Base-by-base conservation (phyloP, 2,329 filamentous ascomycete genomes). In the Chrysosporium keratinophilum region DNA sequence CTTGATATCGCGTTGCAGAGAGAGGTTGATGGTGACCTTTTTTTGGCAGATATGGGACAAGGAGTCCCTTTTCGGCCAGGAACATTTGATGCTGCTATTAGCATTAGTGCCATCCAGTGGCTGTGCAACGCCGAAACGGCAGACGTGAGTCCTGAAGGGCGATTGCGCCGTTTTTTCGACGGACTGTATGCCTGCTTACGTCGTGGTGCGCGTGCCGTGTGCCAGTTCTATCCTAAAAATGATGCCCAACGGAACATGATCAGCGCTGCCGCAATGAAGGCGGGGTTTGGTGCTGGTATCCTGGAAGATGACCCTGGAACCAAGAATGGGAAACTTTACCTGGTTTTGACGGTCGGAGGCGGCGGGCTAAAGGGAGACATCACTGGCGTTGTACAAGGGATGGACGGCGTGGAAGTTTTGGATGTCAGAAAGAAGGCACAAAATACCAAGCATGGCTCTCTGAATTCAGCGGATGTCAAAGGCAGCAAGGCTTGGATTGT, bases 221-320 rank as follows among this genome's bases (percentile, higher is more conserved):
- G 90, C 67, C 93, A 98, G 65, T 98, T 98, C 70, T 98, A 98
- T 68, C 93, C 93, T 2, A 95, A 95, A 73, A 97, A 98, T 68
- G 86, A 94, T 61, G 77, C 81, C 58, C 93, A 98, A 73, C 81
- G 90, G 65, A 82, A 80, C 64, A 95, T 98, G 90, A 95, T 98
- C 61, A 88, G 84, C 50, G 79, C 81, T 56, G 93, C 93, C 0
- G 93, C 93, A 0, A 85, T 97, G 57, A 89, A 87, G 65, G 93
- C 93, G 1, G 93, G 93, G 0, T 98, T 98, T 64, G 91, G 93
- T 46, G 93, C 93, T 0, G 93, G 93, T 73, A 79, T 98, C 34
- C 75, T 98, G 46, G 91, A 97, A 70, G 93, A 98, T 70, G 91
- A 97, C 67, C 87, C 87, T 0, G 91, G 89, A 42, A 98, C 93